Evolutionary conservation across 441 rosid species (phyloP).

Genomic region (Corymbia citriodora): DNA sequence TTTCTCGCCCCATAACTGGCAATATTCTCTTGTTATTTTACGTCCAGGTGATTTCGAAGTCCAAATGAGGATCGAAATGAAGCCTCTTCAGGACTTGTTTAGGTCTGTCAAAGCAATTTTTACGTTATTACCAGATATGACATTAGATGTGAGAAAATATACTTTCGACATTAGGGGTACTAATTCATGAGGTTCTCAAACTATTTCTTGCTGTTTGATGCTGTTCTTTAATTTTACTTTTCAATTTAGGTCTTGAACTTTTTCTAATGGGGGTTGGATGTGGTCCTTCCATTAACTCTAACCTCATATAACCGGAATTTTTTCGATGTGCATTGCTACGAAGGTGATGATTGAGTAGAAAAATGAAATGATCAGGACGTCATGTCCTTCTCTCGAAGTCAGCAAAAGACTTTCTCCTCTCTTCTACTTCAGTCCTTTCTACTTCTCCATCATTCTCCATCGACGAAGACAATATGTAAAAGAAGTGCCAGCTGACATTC

Average conservation of each 20-base stretch:
- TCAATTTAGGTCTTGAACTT: not conserved
- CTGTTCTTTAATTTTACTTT: not conserved
- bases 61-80: accelerated
- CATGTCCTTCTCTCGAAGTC: not conserved
- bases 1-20: not conserved
- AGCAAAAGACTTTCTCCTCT: not conserved
- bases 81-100: too few species aligned
- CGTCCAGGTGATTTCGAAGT: not conserved
- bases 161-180: not conserved
- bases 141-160: not conserved
- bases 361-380: not conserved
- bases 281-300: not conserved
- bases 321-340: not conserved
- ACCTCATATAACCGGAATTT: not conserved
- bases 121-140: not conserved
- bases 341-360: not conserved
- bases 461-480: too few species aligned
- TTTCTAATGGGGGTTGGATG: not conserved
- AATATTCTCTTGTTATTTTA: too few species aligned
- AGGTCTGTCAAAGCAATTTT: not conserved
- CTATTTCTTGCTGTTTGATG: not conserved
- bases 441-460: not conserved
- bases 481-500: too few species aligned
- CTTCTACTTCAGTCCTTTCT: not conserved
- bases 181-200: not conserved